Conservation (phyloP, 352 stramenopile genomes). For the Pythium sp. region DNA sequence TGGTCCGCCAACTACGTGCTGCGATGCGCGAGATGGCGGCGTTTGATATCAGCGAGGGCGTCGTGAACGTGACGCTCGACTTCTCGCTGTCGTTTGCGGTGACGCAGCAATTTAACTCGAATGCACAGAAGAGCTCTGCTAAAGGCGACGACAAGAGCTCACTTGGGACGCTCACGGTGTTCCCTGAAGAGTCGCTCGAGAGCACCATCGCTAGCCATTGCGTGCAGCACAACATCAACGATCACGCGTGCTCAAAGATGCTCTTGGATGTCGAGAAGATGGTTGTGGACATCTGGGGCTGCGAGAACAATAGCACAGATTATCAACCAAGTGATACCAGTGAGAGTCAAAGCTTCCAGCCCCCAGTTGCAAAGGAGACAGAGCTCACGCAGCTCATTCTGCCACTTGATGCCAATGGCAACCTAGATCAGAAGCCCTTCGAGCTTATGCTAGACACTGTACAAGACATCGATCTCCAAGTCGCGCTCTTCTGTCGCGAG, state of each 20-base stretch:
- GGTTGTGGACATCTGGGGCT: constrained; percentile 48
- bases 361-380: background rate
- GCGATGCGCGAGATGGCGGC: constrained; percentile 45
- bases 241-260: constrained; percentile 15
- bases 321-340: background rate
- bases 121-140: constrained; percentile 9
- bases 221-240: constrained; percentile 17
- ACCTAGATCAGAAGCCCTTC: constrained; percentile 17
- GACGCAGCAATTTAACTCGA: background rate
- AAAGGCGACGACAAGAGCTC: background rate
- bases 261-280: constrained; percentile 26
- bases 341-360: background rate
- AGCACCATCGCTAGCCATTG: constrained; percentile 36
- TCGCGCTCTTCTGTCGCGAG: constrained; percentile 34
- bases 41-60: constrained; percentile 35
- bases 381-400: constrained; percentile 17
- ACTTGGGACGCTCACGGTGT: constrained; percentile 25
- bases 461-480: constrained; percentile 38
- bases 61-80: constrained; percentile 65
- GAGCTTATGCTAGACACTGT: constrained; percentile 16
- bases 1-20: constrained; percentile 28
- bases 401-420: background rate
- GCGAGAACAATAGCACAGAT: constrained; percentile 16
- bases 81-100: constrained; percentile 46
- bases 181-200: constrained; percentile 33